Conservation (phyloP, 1,139 yeast species). For the Blastobotrys arbuscula region DNA sequence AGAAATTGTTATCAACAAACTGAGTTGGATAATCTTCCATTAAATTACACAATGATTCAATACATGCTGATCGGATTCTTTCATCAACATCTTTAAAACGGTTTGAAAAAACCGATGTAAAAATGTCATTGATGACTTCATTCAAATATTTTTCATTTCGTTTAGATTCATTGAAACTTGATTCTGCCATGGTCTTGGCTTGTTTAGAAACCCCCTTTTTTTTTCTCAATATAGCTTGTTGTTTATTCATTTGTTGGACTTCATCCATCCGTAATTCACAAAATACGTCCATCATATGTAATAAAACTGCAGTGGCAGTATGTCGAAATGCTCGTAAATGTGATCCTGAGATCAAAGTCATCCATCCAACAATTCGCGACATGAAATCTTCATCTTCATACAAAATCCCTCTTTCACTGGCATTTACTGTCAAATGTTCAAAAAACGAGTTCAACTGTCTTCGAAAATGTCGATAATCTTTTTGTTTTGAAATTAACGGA, state of each 20-base stretch:
- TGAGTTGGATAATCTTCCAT: conserved; percentile 60
- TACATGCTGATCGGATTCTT: conserved; percentile 62
- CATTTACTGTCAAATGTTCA: conserved; percentile 43
- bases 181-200: conserved; percentile 10
- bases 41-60: conserved; percentile 6
- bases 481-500: conserved; percentile 53
- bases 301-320: conserved; percentile 55
- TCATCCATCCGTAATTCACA: conserved; percentile 42
- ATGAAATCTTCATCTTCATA: conserved; percentile 47
- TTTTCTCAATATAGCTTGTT: conserved; percentile 10
- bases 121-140: conserved; percentile 58
- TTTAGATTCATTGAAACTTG: conserved; percentile 30
- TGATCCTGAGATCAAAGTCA: conserved; percentile 65
- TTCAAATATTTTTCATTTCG: conserved; percentile 49
- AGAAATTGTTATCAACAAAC: conserved; percentile 62
- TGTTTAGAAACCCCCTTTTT: conserved; percentile 8
- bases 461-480: conserved; percentile 48
- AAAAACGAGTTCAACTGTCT: conserved; percentile 50
- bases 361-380: conserved; percentile 65
- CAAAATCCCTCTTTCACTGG: conserved; percentile 62
- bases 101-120: conserved; percentile 63
- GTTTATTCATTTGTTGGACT: conserved; percentile 11
- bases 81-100: conserved; percentile 80
- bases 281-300: conserved; percentile 55
- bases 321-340: conserved; percentile 67